phyloP scores from a whole-genome alignment of 352 stramenopile species.

The Thalassiosira tumida region DNA sequence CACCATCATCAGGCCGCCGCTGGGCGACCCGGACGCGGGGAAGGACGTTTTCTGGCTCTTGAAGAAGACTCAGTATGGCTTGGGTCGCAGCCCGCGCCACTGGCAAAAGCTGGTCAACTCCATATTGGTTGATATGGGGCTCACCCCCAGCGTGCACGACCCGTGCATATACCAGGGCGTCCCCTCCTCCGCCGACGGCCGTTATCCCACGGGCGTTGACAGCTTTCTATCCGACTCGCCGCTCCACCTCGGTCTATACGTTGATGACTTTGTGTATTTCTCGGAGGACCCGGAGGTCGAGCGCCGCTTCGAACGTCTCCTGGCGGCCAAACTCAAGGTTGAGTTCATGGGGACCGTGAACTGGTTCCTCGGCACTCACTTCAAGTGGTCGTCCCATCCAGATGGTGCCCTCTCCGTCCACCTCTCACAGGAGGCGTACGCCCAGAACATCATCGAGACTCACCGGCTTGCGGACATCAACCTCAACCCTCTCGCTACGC shows the following conservation, averaged over 20 bases:
- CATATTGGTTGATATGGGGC: conserved; percentile 35
- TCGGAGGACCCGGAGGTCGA: conserved; percentile 3
- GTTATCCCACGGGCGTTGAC: not conserved
- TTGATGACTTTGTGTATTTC: conserved; percentile 51
- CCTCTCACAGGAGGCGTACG: conserved; percentile 58
- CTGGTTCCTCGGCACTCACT: conserved; percentile 23
- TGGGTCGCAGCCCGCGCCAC: conserved; percentile 33
- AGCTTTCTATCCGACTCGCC: not conserved
- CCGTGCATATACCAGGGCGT: conserved; percentile 46
- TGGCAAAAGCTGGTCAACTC: conserved; percentile 60
- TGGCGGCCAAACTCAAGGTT: conserved; percentile 12
- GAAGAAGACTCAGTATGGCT: conserved; percentile 72
- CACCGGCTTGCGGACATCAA: conserved; percentile 11
- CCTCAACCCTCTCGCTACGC: conserved; percentile 29
- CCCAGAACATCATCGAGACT: conserved; percentile 38
- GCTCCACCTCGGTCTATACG: conserved; percentile 29
- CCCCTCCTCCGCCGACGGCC: not conserved
- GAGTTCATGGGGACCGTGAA: conserved; percentile 28
- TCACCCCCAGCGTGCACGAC: conserved; percentile 37
- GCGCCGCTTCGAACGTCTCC: not conserved
- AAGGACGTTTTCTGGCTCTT: conserved; percentile 55
- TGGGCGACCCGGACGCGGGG: conserved; percentile 16
- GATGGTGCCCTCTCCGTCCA: conserved; percentile 20
- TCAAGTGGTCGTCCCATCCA: conserved; percentile 20
- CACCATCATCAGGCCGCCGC: conserved; percentile 51